Base-by-base conservation (phyloP, 1,284 basidiomycete genomes). In the Neonothopanus nambi region DNA sequence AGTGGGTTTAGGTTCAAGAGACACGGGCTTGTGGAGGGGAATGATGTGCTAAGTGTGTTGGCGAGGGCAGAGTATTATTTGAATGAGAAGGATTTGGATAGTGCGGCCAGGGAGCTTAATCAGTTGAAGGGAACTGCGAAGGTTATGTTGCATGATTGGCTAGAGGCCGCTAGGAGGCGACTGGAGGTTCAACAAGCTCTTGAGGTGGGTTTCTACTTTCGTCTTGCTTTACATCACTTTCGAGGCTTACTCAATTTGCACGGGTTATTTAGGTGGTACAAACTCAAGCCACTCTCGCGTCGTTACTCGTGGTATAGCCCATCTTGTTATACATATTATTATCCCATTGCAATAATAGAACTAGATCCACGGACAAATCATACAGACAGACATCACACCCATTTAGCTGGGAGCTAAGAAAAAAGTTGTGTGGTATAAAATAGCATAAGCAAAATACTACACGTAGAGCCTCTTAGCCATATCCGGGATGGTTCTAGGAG, bases 181-280 rank as follows among this genome's bases (percentile, higher is more conserved):
- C 72, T 99, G 61, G 94, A 98, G 73, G 93, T 97, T 41, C 81
- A 94, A 68, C 96, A 98, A 73, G 93, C 95, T 39, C 73, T 99
- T 61, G 89, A 96, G 76, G 91, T 91, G 59, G 61, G 80, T 65
- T 24, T 18, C 33, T n/a, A 13, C 11, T 18, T n/a, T 43, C n/a
- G 13, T 47, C 40, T 45, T 18, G 17, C 33, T 41, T 33, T 18
- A 38, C 45, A n/a, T n/a, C n/a, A n/a, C n/a, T n/a, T n/a, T n/a
- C n/a, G n/a, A n/a, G n/a, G n/a, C 35, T 56, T 56, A 38, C 20
- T 15, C 18, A 18, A 43, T 15, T 28, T 45, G 45, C 38, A 61
- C 52, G 21, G 35, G 44, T n/a, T 52, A 24, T 48, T 42, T 64
- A 93, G 87, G 80, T 96, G 55, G 85, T 95, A 52, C 87, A 93